phyloP scores from a whole-genome alignment of 352 stramenopile genomes.

The Pilasporangium apinafurcum region DNA sequence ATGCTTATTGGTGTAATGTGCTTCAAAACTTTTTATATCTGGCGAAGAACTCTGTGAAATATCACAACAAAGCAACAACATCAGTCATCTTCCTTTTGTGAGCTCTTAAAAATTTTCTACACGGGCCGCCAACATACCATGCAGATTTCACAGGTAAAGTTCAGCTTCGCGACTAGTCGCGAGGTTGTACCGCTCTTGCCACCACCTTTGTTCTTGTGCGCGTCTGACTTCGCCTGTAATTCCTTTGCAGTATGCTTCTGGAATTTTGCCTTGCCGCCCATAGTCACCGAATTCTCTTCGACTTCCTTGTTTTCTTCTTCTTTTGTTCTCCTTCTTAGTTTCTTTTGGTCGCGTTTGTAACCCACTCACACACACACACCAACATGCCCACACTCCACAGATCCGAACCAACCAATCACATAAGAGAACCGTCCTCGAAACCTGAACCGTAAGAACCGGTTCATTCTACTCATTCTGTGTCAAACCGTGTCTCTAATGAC shows the following conservation, averaged over 20 bases:
- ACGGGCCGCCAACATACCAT: constrained; percentile 26
- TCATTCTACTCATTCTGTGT: too few species aligned
- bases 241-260: constrained; percentile 76
- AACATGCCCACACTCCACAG: too few species aligned
- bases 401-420: too few species aligned
- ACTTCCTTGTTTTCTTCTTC: neutral
- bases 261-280: constrained; percentile 74
- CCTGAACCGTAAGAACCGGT: too few species aligned
- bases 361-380: too few species aligned
- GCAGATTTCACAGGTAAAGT: constrained; percentile 66
- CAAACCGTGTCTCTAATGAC: too few species aligned
- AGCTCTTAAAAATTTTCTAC: too few species aligned
- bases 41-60: constrained; percentile 36
- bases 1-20: constrained; percentile 58
- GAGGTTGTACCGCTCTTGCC: constrained; percentile 32
- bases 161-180: constrained; percentile 40
- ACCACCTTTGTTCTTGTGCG: constrained; percentile 50
- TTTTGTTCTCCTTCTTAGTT: constrained; percentile 11
- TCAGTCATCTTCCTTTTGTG: constrained; percentile 1
- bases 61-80: neutral
- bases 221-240: constrained; percentile 32
- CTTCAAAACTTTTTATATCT: constrained; percentile 57
- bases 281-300: constrained; percentile 10
- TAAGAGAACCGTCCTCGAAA: too few species aligned
- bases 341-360: too few species aligned